These are phyloP conservation scores for Actinomortierella wolfii DNA, from an alignment of 371 early-diverging fungal genomes.

Conservation along the genomic window DNA sequence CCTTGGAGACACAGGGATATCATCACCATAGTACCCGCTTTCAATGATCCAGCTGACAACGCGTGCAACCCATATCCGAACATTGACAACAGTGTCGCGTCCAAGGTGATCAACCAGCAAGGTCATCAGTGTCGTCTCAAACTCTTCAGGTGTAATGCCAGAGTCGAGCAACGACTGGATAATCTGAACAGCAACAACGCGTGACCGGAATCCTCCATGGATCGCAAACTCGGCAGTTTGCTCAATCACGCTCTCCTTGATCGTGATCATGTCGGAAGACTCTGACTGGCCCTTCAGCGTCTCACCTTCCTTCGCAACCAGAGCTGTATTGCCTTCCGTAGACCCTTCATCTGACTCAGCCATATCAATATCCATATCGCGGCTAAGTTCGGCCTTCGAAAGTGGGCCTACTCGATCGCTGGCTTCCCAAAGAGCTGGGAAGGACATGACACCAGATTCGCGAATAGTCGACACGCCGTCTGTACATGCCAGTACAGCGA, in stretches of 20 bases:
- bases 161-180: slow-evolving; percentile 38
- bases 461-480: slow-evolving; percentile 63
- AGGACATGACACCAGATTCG: slow-evolving; percentile 57
- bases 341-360: not conserved
- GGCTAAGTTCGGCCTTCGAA: not conserved
- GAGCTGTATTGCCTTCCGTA: slow-evolving; percentile 3
- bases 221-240: slow-evolving; percentile 32
- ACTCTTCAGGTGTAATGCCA: slow-evolving; percentile 22
- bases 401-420: slow-evolving; percentile 24
- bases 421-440: slow-evolving; percentile 47
- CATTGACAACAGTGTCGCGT: slow-evolving; percentile 30
- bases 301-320: slow-evolving; percentile 1
- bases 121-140: slow-evolving; percentile 28
- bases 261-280: slow-evolving; percentile 10
- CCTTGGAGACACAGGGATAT: slow-evolving; percentile 7
- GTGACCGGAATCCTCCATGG: slow-evolving; percentile 40
- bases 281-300: slow-evolving; percentile 12
- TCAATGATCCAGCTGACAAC: slow-evolving; percentile 41
- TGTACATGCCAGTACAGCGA: slow-evolving; percentile 59
- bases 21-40: slow-evolving; percentile 28
- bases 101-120: slow-evolving; percentile 26
- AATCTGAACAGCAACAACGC: slow-evolving; percentile 44
- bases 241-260: slow-evolving; percentile 27
- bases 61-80: slow-evolving; percentile 39
- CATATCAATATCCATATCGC: no score